Evolutionary conservation across 1,139 yeast genomes (phyloP).

Genomic region (Geotrichum restrictum): DNA sequence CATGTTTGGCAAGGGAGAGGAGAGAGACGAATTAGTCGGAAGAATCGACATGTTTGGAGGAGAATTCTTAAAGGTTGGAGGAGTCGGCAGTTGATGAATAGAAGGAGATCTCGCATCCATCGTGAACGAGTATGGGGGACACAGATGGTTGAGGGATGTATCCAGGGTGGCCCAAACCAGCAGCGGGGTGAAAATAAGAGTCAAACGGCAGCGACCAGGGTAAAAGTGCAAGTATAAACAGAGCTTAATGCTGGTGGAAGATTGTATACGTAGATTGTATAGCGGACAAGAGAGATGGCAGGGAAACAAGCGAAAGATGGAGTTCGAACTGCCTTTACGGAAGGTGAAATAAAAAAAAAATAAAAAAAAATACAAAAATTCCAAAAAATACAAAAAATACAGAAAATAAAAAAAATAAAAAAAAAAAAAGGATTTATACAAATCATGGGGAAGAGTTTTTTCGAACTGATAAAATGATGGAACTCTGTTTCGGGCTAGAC

Average conservation of each 20-base stretch:
- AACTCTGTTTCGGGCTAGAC: neutral
- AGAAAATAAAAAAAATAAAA: neutral
- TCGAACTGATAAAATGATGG: no score
- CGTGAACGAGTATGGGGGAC: neutral
- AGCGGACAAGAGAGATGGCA: no score
- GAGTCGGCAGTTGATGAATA: slow-evolving; percentile 6
- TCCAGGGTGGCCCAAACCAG: no score
- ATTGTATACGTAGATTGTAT: no score
- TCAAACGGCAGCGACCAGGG: neutral
- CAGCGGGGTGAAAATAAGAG: neutral
- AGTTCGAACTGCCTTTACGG: neutral
- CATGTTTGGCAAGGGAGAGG: slow-evolving; percentile 11
- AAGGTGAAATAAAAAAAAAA: slow-evolving; percentile 1
- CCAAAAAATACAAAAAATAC: neutral
- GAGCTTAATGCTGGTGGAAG: no score
- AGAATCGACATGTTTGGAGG: slow-evolving; percentile 2
- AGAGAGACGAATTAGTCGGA: neutral
- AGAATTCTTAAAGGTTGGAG: slow-evolving; percentile 3
- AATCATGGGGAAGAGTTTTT: neutral
- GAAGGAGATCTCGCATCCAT: neutral
- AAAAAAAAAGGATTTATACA: no score
- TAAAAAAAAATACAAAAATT: neutral
- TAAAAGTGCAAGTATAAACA: neutral
- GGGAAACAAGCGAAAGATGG: no score
- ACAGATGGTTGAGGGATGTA: no score